Base-by-base conservation (phyloP, 108 stramenopile species). In the Skeletonema tropicum region DNA sequence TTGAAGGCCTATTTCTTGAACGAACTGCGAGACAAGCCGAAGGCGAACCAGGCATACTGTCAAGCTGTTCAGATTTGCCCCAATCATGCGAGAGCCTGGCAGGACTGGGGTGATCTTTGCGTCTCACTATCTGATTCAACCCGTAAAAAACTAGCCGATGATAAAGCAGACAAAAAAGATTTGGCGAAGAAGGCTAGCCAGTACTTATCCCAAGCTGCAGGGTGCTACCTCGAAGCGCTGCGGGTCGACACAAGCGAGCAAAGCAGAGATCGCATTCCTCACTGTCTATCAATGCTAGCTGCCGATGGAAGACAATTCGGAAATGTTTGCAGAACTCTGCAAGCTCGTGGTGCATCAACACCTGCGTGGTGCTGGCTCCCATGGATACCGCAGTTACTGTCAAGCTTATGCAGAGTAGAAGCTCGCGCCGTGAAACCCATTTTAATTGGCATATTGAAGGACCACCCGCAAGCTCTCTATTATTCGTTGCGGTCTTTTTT, bases 291-390 rank as follows among this genome's bases (percentile, higher is more conserved):
- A 80, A 90, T 97, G 88, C 89, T 98, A 48, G 83, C 85, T 41
- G 88, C 89, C 19, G 97, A 97, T 74, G 95, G 92, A 17, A 69
- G 86, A 10, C 66, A 80, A 38, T 89, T 87, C 41, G 91, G 91
- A 15, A 81, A 87, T 67, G 76, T 96, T 58, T 89, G 91, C 57
- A 80, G 83, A 65, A 92, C 93, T 52, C 68, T 96, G 39, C 90
- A 96, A 73, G 80, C 80, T 25, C 70, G 91, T 30, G 90, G 87
- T 15, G 72, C 76, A 13, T 70, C 80, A 48, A 67, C 96, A 25
- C 98, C 96, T 15, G 85, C 92, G 26, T 97, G 96, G 97, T 91
- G 96, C 8, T 98, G 97, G 97, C 83, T 98, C 0, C 94, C 96
- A 38, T 97, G 97, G 96, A 90, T 96, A 13, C 96, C 96, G 12